These are phyloP conservation scores for Melocanna baccifera DNA, from an alignment of 176 grass and related monocot genomes.

Conservation along the genomic window DNA sequence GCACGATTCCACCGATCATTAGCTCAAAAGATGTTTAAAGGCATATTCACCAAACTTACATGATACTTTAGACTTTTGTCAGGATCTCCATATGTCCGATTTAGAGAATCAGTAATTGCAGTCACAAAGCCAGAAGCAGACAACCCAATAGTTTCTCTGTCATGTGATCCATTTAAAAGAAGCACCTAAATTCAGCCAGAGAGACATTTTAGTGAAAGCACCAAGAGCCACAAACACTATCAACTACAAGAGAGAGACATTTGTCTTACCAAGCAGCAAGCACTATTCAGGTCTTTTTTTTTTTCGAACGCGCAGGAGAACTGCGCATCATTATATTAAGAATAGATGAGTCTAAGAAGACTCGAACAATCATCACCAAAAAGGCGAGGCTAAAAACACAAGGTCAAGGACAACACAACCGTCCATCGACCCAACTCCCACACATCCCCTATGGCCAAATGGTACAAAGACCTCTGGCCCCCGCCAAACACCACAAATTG, in stretches of 20 bases:
- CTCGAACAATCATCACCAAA: too few species aligned
- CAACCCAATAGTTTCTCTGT: conserved; percentile 83
- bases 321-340: too few species aligned
- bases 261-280: too few species aligned
- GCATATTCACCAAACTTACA: conserved; percentile 56
- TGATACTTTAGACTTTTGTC: conserved; percentile 72
- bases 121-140: conserved; percentile 81
- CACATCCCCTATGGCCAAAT: too few species aligned
- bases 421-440: too few species aligned
- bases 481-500: too few species aligned
- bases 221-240: background rate
- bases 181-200: conserved; percentile 59
- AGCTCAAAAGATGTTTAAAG: background rate
- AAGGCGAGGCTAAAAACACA: too few species aligned
- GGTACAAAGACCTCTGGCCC: too few species aligned
- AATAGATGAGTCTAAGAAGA: too few species aligned
- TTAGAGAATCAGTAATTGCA: conserved; percentile 90
- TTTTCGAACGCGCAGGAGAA: too few species aligned
- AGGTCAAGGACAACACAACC: too few species aligned
- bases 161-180: conserved; percentile 89
- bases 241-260: background rate
- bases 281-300: too few species aligned
- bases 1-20: background rate
- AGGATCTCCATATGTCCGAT: conserved; percentile 74
- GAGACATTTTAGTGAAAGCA: conserved; percentile 1